phyloP scores from a whole-genome alignment of 2,329 filamentous ascomycete species.

The Aspergillus persii region DNA sequence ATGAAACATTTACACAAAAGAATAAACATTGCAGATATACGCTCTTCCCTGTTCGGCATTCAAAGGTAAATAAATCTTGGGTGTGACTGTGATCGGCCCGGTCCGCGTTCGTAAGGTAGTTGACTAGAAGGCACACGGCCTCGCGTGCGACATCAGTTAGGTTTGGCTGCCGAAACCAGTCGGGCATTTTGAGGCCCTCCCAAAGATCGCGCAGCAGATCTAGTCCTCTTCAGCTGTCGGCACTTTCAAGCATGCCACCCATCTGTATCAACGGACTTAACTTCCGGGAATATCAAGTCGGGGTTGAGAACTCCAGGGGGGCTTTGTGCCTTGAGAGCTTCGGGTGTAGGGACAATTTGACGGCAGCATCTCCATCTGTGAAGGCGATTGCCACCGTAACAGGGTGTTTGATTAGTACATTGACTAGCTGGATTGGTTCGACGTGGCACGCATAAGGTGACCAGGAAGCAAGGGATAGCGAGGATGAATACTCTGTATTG shows the following conservation, averaged over 20 bases:
- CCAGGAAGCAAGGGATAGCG: too few relatives aligned
- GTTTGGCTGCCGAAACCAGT: too few relatives aligned
- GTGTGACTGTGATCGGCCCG: neutral
- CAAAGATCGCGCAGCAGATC: neutral
- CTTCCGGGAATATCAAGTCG: slow-evolving; percentile 9
- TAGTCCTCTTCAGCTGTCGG: neutral
- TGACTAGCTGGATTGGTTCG: too few relatives aligned
- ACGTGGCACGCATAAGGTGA: too few relatives aligned
- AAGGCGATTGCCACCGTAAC: neutral
- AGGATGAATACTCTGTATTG: too few relatives aligned
- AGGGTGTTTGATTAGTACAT: too few relatives aligned
- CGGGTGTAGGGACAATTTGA: slow-evolving; percentile 9
- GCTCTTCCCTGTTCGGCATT: neutral
- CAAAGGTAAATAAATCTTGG: neutral
- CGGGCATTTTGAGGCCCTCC: neutral
- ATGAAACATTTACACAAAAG: neutral
- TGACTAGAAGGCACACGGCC: neutral
- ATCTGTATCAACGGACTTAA: neutral
- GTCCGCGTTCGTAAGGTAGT: neutral
- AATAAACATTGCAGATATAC: neutral
- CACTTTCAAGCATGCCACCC: neutral
- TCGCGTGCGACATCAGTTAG: too few relatives aligned
- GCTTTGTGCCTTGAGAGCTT: slow-evolving; percentile 9
- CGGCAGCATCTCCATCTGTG: neutral
- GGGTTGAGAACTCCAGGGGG: slow-evolving; percentile 4